Percentiles rank a stretch among this genome's conserved stretches.
Conservation (phyloP, 257 asterid genomes). For the Solanum medicagineum region DNA sequence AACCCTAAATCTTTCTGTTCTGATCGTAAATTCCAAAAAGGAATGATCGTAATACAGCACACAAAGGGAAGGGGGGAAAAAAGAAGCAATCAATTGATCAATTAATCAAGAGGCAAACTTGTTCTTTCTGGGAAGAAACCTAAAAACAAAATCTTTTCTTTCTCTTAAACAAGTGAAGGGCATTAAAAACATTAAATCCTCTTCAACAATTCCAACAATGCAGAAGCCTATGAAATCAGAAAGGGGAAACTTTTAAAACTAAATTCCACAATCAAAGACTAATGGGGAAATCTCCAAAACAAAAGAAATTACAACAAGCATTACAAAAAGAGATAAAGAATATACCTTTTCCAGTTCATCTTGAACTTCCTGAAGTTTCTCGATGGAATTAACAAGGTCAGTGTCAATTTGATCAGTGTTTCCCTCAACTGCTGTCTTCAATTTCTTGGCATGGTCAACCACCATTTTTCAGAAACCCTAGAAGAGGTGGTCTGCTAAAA, state of each 20-base stretch:
- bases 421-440: constrained; percentile 19
- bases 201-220: not conserved
- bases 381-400: constrained; percentile 16
- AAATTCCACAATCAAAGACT: not conserved
- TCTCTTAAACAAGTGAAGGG: not conserved
- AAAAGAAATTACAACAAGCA: not conserved
- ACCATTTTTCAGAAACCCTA: constrained; percentile 14
- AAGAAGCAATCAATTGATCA: not conserved
- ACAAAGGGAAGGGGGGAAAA: not conserved
- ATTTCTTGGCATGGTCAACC: constrained; percentile 28
- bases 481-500: not conserved
- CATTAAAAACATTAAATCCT: not conserved
- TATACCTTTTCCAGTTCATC: constrained; percentile 38
- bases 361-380: constrained; percentile 37
- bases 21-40: not conserved
- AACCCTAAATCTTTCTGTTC: not conserved
- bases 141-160: not conserved
- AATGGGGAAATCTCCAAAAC: not conserved
- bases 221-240: not conserved
- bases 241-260: not conserved
- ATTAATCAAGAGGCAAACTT: not conserved
- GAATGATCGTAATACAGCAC: not conserved
- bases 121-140: not conserved
- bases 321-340: not conserved
- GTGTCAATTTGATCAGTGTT: constrained; percentile 9